phyloP scores from a whole-genome alignment of 163 green algal species.

The Scenedesmus sp. region DNA sequence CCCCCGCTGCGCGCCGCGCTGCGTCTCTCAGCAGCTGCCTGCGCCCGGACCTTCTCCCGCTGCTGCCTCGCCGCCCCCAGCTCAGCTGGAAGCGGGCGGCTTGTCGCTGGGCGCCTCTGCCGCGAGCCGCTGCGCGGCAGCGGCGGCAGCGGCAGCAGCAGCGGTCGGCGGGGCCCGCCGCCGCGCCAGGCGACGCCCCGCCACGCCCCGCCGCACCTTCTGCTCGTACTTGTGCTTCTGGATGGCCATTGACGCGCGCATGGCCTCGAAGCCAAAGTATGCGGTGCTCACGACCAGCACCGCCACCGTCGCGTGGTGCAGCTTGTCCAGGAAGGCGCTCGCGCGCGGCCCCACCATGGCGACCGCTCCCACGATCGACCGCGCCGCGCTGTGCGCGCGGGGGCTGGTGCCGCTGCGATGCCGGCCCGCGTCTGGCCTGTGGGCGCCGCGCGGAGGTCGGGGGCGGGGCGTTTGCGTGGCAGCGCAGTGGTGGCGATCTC shows the following conservation, averaged over 20 bases:
- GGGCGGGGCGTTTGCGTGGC: too few species aligned
- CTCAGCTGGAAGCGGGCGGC: background rate
- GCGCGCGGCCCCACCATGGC: slow-evolving; percentile 14
- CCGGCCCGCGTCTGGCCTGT: too few species aligned
- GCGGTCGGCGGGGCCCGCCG: background rate
- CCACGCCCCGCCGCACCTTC: background rate
- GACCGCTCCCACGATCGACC: too few species aligned
- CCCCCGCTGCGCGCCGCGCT: too few species aligned
- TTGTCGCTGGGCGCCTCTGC: too few species aligned
- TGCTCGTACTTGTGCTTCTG: slow-evolving; percentile 41
- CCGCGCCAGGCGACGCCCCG: too few species aligned
- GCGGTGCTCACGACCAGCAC: slow-evolving; percentile 38
- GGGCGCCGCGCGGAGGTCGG: too few species aligned
- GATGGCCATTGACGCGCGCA: slow-evolving; percentile 27
- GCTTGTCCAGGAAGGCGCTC: slow-evolving; percentile 18
- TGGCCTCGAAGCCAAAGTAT: slow-evolving; percentile 45
- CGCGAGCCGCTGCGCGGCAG: background rate
- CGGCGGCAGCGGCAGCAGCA: background rate
- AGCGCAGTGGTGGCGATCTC: too few species aligned
- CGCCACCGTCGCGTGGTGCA: slow-evolving; percentile 33
- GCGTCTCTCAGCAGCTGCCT: background rate
- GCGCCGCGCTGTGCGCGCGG: too few species aligned
- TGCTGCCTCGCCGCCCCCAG: background rate
- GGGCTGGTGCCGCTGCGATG: too few species aligned
- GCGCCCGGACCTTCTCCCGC: too few species aligned